Evolutionary conservation across 257 asterid species (phyloP).

Genomic region (Penstemon eatonii): DNA sequence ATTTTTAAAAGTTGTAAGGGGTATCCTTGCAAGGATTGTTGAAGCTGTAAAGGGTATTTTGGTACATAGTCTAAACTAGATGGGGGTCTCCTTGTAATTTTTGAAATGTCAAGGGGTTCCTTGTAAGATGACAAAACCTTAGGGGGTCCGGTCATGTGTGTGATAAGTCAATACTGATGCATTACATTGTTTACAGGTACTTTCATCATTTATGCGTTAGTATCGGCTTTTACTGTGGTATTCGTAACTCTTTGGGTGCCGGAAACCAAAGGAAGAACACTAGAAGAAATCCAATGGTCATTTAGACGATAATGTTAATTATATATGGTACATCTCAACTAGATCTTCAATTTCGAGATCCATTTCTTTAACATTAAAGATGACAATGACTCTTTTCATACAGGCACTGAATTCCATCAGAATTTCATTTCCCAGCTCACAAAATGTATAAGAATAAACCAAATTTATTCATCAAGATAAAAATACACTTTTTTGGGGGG

Average conservation of each 20-base stretch:
- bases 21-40: too few relatives aligned
- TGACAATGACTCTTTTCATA: neutral
- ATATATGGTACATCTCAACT: too few relatives aligned
- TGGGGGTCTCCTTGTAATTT: too few relatives aligned
- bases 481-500: neutral
- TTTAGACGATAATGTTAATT: constrained; percentile 46
- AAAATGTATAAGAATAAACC: too few relatives aligned
- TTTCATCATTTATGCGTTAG: constrained; percentile 53
- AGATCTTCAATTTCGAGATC: neutral
- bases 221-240: constrained; percentile 54
- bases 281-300: constrained; percentile 74
- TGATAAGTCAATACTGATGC: neutral
- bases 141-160: neutral
- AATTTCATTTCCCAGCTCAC: neutral
- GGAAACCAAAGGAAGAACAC: constrained; percentile 85
- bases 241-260: constrained; percentile 78
- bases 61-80: too few relatives aligned
- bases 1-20: too few relatives aligned
- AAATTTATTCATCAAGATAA: too few relatives aligned
- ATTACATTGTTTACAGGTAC: constrained; percentile 59
- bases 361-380: neutral
- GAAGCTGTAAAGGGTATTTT: too few relatives aligned
- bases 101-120: too few relatives aligned
- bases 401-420: neutral
- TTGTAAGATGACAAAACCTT: too few relatives aligned